Conservation (phyloP, 768 basidiomycete species). For the Lactarius vividus region DNA sequence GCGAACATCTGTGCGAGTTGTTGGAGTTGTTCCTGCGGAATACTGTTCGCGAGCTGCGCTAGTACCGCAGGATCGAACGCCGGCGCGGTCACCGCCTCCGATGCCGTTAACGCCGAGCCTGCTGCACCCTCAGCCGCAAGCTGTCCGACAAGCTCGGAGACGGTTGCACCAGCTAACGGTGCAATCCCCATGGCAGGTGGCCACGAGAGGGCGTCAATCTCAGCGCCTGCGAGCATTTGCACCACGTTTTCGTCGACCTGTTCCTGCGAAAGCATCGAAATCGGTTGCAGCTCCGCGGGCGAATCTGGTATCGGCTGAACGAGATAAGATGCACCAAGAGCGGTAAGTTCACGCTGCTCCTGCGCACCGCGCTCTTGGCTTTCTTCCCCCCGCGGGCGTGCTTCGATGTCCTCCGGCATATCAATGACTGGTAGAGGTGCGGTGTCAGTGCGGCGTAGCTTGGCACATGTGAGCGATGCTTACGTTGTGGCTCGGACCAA, state of each 20-base stretch:
- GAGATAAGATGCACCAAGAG: conserved; percentile 74
- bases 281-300: conserved; percentile 62
- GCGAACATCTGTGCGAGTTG: conserved; percentile 28
- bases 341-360: conserved; percentile 75
- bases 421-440: conserved; percentile 50
- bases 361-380: conserved; percentile 70
- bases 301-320: conserved; percentile 72
- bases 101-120: conserved; percentile 33
- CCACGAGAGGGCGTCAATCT: conserved; percentile 69
- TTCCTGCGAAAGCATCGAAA: conserved; percentile 54
- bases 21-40: conserved; percentile 29
- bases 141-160: conserved; percentile 68
- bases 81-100: conserved; percentile 42
- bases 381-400: conserved; percentile 54
- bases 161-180: conserved; percentile 43
- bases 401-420: conserved; percentile 56
- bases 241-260: conserved; percentile 62
- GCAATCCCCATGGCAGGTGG: conserved; percentile 30
- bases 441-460: conserved; percentile 27
- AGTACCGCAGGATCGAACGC: conserved; percentile 17
- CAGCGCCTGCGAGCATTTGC: conserved; percentile 67
- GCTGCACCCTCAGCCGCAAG: conserved; percentile 42
- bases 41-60: conserved; percentile 22
- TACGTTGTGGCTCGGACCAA: conserved; percentile 81
- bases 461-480: conserved; percentile 36